Evolutionary conservation across 495 filamentous ascomycete genomes (phyloP), one percentile per base, ranked within the genome.

Genomic region (Neurospora intermedia): DNA sequence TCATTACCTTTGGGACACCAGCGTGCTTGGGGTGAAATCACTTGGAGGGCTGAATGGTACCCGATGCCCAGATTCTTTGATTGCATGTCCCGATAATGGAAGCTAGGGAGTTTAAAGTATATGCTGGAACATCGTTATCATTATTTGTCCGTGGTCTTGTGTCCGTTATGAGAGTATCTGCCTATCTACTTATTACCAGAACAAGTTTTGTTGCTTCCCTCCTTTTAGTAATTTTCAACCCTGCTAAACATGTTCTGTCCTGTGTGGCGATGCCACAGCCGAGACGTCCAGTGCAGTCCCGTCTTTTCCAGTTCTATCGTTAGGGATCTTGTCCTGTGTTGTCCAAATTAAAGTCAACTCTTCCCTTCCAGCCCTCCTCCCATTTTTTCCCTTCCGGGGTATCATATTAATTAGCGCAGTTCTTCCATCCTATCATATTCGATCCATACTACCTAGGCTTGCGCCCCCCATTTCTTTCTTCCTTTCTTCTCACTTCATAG

Each of bases 131-230:
- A 31, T 62, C 54, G 54, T 62, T 9, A 62, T 62, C 27, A 35
- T 62, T 62, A 62, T 8, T 38, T 38, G 4, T 38, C 35, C 35
- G 35, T 38, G 35, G 35, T 38, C 0, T 38, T 38, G 35, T 4
- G 6, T 4, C 35, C 35, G 35, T 38, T 38, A 38, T 38, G 35
- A 38, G 35, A 5, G 2, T 38, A 6, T 38, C 35, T 38, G 23
- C 35, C 54, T 16, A 16, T 8, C 23, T 31, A 76, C 75, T 73
- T 31, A 76, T 74, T 76, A 74, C 75, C 74, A 76, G 76, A 77
- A 77, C 73, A 77, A 77, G 75, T 66, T 66, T 66, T 66, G 42
- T 43, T 69, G 42, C 10, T 46, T 18, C 41, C 46, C 20, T 7
- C 20, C 3, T 7, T 11, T 13, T 0, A 11, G 20, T 23, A 2